Evolutionary conservation across 2,329 filamentous ascomycete genomes (phyloP), one percentile per base, ranked within the genome.

Genomic region (Penicillium sp.): DNA sequence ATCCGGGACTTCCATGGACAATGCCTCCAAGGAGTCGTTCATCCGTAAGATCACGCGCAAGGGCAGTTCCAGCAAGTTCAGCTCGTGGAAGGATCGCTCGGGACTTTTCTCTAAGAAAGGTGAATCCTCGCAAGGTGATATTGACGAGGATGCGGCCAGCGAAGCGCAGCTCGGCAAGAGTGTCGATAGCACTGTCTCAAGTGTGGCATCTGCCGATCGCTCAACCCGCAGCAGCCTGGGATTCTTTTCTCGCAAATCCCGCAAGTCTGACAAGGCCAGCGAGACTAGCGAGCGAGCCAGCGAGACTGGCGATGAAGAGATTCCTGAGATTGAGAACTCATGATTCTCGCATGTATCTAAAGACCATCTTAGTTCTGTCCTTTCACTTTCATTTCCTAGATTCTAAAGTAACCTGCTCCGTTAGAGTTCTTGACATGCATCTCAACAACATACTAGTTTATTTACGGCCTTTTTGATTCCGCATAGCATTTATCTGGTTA

Each of bases 21-120:
- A 72, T 49, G 63, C 67, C 35, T 68, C 74, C 6, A 80, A 79
- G 60, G 78, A 79, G 57, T 79, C 78, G 8, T 78, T 81, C 51
- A 80, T 81, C 56, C 78, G 78, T 54, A 80, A 79, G 59, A 77
- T 81, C 53, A 80, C 78, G 8, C 76, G 79, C 50, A 81, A 81
- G 59, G 75, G 78, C 48, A 79, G 76, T 62, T 79, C 77, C 11
- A 75, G 77, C 69, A 81, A 79, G 58, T 81, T 81, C 64, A 79
- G 78, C 47, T 77, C 77, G 14, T 81, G 79, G 79, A 81, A 81
- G 64, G 78, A 80, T 53, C 76, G 78, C 38, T 73, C 73, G 8
- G 72, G 75, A 11, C 61, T 80, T 7, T 80, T 80, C 58, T 78
- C 73, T 42, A 78, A 77, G 61, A 78, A 76, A 62, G 74, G 71